Evolutionary conservation across 495 filamentous ascomycete genomes (phyloP), one percentile per base, ranked within the genome.

Genomic region (Amphirosellinia nigrospora): DNA sequence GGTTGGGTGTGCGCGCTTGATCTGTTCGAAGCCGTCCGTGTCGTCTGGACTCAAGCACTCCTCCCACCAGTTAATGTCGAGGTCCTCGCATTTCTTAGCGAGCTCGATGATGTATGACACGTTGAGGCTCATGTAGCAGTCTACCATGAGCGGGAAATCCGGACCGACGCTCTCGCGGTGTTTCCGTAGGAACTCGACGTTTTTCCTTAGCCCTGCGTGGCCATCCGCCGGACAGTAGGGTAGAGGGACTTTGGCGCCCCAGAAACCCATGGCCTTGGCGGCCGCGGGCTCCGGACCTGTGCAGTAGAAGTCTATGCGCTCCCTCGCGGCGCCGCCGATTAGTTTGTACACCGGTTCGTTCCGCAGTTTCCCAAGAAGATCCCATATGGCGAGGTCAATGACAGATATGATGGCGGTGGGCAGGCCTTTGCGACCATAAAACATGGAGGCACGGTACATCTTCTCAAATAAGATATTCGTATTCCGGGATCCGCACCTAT

Each of bases 21-120:
- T 87, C 75, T 92, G 88, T 56, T 89, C 90, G 74, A 94, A 95
- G 61, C 94, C 94, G 71, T 96, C 94, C 67, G 92, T 92, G 82
- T 97, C 94, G 79, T 97, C 94, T 3, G 94, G 94, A 38, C 87
- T 90, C 53, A 97, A 84, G 70, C 93, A 96, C 81, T 97, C 94
- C 84, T 97, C 94, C 93, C 93, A 97, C 94, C 94, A 97, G 83
- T 97, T 91, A 77, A 97, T 95, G 80, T 96, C 87, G 68, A 97
- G 87, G 50, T 93, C 89, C 66, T 90, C 80, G 63, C 90, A 91
- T 56, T 91, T 91, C 80, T 93, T 92, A 45, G 91, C 94, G 15
- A 97, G 85, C 79, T 97, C 90, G 70, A 97, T 96, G 0, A 92
- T 96, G 81, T 97, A 97, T 6, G 92, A 84, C 28, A 97, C 94